Evolutionary conservation across 768 basidiomycete species (phyloP).

Genomic region (Phylloporus rhodoxanthus): DNA sequence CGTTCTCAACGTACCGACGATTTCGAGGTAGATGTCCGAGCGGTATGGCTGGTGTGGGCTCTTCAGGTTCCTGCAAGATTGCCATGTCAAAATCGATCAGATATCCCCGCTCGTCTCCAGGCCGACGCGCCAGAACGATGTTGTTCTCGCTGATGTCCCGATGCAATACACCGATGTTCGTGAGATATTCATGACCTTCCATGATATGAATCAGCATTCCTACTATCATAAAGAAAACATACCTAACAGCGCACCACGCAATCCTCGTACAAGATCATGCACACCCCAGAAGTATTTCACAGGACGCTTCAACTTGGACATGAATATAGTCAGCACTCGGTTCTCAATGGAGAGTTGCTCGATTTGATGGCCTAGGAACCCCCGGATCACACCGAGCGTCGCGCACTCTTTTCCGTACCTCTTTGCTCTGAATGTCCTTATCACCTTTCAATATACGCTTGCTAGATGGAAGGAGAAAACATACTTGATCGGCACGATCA

Average conservation of each 20-base stretch:
- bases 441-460: background rate
- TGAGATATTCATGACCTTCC: conserved; percentile 13
- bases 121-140: conserved; percentile 22
- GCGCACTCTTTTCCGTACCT: background rate
- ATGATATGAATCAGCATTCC: background rate
- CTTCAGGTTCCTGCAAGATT: background rate
- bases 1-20: background rate
- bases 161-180: conserved; percentile 23
- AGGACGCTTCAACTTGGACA: background rate
- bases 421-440: background rate
- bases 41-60: background rate
- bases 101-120: conserved; percentile 19
- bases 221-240: background rate
- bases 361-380: too few relatives aligned
- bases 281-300: background rate
- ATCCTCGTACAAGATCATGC: background rate
- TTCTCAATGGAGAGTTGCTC: background rate
- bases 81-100: conserved; percentile 29
- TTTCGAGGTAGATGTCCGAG: background rate
- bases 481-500: background rate
- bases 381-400: background rate
- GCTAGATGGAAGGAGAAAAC: background rate
- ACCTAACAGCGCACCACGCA: background rate
- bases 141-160: conserved; percentile 33
- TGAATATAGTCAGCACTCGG: background rate